A percentile compares a stretch with the other conserved stretches of the same genome.
Conservation (phyloP, 129 eudicot genomes). For the Solidago caesia region DNA sequence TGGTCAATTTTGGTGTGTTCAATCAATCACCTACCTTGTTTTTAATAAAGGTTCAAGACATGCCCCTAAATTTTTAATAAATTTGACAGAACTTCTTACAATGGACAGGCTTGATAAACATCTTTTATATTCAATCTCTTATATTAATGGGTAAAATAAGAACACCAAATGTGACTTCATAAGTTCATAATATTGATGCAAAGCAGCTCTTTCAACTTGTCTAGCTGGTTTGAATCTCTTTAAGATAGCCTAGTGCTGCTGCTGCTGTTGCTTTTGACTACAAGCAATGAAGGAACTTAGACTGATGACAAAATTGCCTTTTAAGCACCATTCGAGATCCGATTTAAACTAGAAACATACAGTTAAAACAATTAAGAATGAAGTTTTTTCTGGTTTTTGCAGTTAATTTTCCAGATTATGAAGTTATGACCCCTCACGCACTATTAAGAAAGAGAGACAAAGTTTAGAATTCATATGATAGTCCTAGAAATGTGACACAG, state of each 20-base stretch:
- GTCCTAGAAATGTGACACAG: too few species aligned
- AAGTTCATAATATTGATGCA: background rate
- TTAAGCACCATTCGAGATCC: background rate
- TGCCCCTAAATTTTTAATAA: background rate
- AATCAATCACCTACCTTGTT: conserved; percentile 9
- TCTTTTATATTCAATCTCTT: background rate
- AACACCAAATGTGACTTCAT: conserved; percentile 14
- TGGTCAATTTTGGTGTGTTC: conserved; percentile 21
- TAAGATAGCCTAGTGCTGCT: background rate
- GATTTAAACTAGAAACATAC: background rate
- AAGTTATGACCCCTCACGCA: too few species aligned
- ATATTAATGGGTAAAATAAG: conserved; percentile 6
- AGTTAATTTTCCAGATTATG: too few species aligned
- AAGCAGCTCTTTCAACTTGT: background rate
- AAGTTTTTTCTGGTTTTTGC: background rate
- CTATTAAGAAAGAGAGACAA: too few species aligned
- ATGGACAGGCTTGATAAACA: too few species aligned
- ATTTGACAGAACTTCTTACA: background rate
- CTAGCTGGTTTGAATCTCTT: background rate
- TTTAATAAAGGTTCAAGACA: conserved; percentile 7
- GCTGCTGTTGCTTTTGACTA: too few species aligned
- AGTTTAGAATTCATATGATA: background rate
- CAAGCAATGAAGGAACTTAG: background rate
- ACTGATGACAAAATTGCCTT: background rate
- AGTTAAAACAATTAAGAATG: background rate